These are phyloP conservation scores for Colletotrichum falcatum DNA, from an alignment of 2,329 filamentous ascomycete species.

Conservation along the genomic window DNA sequence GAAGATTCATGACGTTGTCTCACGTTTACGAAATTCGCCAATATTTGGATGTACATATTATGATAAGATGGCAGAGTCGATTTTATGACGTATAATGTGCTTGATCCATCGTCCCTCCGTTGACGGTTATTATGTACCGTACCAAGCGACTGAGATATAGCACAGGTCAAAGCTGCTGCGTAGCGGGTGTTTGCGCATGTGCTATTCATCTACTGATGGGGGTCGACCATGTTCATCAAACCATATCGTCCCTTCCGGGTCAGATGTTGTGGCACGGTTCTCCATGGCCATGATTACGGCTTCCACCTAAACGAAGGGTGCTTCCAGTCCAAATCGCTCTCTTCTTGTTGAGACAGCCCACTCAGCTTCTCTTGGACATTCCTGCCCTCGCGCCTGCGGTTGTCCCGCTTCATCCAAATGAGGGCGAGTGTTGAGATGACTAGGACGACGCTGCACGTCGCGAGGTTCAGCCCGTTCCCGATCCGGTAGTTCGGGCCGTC, in stretches of 20 bases:
- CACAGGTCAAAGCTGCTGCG: too few relatives aligned
- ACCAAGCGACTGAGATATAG: too few relatives aligned
- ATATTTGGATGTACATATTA: neutral
- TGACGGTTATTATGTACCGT: too few relatives aligned
- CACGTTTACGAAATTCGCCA: too few relatives aligned
- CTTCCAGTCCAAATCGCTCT: constrained; percentile 73
- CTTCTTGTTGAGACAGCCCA: constrained; percentile 63
- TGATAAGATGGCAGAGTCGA: neutral
- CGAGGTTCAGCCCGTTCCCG: constrained; percentile 78
- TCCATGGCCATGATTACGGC: constrained; percentile 37
- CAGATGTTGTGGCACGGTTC: neutral
- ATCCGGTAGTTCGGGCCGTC: constrained; percentile 76
- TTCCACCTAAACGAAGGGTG: constrained; percentile 74
- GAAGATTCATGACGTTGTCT: neutral
- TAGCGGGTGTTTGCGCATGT: too few relatives aligned
- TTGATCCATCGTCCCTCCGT: too few relatives aligned
- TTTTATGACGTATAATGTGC: neutral
- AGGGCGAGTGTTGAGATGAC: constrained; percentile 62
- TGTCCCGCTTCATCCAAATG: constrained; percentile 73
- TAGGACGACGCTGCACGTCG: constrained; percentile 67
- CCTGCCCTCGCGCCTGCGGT: constrained; percentile 52
- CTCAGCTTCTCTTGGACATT: constrained; percentile 59
- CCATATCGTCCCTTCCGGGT: too few relatives aligned
- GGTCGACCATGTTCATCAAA: too few relatives aligned
- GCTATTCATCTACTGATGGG: too few relatives aligned